Percentiles rank a stretch among this genome's conserved stretches.
Conservation (phyloP, 148 eudicot species). For the Salicornia ramosissima region DNA sequence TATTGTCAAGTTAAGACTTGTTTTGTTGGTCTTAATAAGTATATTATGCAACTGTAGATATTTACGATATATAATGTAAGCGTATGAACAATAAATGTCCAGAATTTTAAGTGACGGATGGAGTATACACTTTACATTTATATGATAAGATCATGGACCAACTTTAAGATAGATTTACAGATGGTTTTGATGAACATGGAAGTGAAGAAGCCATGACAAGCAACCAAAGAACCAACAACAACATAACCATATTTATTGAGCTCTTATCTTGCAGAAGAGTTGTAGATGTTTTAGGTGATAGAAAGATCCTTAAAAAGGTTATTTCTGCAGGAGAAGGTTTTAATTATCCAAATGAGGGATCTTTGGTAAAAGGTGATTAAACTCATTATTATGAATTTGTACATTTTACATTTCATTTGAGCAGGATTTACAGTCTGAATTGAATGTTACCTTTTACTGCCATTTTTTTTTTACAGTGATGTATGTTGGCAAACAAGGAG, state of each 20-base stretch:
- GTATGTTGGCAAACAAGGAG: slow-evolving; percentile 29
- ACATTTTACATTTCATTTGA: neutral
- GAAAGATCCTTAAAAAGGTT: slow-evolving; percentile 37
- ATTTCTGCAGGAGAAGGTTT: slow-evolving; percentile 35
- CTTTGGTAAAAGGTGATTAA: slow-evolving; percentile 32
- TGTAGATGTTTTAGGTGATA: slow-evolving; percentile 34
- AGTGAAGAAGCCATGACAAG: slow-evolving; percentile 9
- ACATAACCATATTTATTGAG: slow-evolving; percentile 31
- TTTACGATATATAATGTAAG: no score
- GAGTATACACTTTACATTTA: neutral
- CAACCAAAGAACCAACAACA: neutral
- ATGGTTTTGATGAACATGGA: slow-evolving; percentile 29
- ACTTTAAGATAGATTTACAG: slow-evolving; percentile 20
- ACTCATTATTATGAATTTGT: no score
- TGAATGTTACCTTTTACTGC: neutral
- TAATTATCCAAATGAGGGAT: slow-evolving; percentile 40
- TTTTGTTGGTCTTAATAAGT: no score
- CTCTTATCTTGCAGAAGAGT: slow-evolving; percentile 44
- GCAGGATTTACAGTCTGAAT: neutral
- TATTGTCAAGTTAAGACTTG: no score
- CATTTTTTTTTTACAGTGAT: slow-evolving; percentile 23
- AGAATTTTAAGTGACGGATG: no score
- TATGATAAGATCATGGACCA: neutral
- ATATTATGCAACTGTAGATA: no score
- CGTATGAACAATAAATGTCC: no score